A percentile compares a stretch with the other conserved stretches of the same genome.
phyloP scores from a whole-genome alignment of 2,329 filamentous ascomycete genomes.

The Dryadomyces quercus-mongolicae region DNA sequence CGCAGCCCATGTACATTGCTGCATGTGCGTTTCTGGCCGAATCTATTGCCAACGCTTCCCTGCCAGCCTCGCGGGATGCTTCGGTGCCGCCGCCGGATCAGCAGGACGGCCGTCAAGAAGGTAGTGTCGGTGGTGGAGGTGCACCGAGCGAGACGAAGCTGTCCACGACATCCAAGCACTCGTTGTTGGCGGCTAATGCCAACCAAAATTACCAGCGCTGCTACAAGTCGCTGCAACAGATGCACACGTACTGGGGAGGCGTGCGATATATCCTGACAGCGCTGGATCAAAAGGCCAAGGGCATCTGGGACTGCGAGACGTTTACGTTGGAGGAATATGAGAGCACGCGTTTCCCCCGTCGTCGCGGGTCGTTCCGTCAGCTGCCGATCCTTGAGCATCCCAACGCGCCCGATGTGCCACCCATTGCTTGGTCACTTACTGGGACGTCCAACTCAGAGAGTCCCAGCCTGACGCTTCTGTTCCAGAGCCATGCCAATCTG shows the following conservation, averaged over 20 bases:
- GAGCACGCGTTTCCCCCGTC: slow-evolving; percentile 44
- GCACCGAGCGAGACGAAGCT: slow-evolving; percentile 10
- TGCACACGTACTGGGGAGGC: slow-evolving; percentile 79
- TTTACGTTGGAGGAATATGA: slow-evolving; percentile 66
- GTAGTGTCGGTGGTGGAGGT: no score
- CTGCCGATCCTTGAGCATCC: slow-evolving; percentile 33
- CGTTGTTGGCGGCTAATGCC: slow-evolving; percentile 65
- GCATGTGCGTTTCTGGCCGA: slow-evolving; percentile 83
- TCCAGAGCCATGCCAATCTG: slow-evolving; percentile 38
- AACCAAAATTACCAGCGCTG: slow-evolving; percentile 81
- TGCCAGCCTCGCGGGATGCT: slow-evolving; percentile 48
- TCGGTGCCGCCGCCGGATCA: slow-evolving; percentile 28
- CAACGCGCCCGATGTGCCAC: slow-evolving; percentile 36
- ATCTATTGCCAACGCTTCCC: slow-evolving; percentile 58
- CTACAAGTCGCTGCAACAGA: slow-evolving; percentile 68
- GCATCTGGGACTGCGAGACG: slow-evolving; percentile 66
- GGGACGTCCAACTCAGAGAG: slow-evolving; percentile 78
- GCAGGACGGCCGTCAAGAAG: neutral
- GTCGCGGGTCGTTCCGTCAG: slow-evolving; percentile 27
- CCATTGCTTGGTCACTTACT: slow-evolving; percentile 76
- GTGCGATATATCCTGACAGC: slow-evolving; percentile 79
- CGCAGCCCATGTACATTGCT: slow-evolving; percentile 83
- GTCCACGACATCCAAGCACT: slow-evolving; percentile 46
- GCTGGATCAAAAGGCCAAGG: slow-evolving; percentile 76
- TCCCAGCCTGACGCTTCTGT: slow-evolving; percentile 72